These are phyloP conservation scores for Solanum pinnatisectum DNA, from an alignment of 257 asterid genomes.

Conservation along the genomic window DNA sequence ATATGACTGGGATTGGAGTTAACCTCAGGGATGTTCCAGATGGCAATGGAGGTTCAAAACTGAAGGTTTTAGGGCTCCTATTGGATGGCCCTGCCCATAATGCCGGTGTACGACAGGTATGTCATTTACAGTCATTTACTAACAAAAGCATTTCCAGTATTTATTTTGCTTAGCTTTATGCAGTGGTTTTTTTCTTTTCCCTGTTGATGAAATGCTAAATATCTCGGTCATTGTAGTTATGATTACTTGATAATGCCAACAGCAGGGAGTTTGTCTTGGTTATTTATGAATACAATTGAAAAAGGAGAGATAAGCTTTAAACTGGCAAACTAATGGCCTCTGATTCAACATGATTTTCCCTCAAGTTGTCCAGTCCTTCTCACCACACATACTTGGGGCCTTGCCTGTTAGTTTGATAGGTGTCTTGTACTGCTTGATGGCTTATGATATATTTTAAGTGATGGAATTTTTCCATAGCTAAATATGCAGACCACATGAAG, in stretches of 20 bases:
- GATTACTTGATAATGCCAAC: not conserved
- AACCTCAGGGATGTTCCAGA: slow-evolving; percentile 89
- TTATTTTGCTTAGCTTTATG: not conserved
- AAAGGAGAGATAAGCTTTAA: not conserved
- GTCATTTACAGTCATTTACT: not conserved
- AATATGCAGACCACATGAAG: not conserved
- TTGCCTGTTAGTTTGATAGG: not conserved
- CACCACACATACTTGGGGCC: not conserved
- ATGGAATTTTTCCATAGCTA: not conserved
- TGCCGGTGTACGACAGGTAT: slow-evolving; percentile 96
- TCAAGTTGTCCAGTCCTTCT: not conserved
- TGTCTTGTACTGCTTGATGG: not conserved
- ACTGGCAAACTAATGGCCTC: not conserved
- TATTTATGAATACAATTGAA: not conserved
- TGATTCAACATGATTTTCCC: not conserved
- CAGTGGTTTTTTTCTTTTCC: not conserved
- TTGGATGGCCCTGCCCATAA: slow-evolving; percentile 90
- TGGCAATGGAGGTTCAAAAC: slow-evolving; percentile 52
- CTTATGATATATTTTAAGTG: not conserved
- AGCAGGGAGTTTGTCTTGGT: not conserved
- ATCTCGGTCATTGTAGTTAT: not conserved
- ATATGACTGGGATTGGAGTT: slow-evolving; percentile 92
- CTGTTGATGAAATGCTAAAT: not conserved
- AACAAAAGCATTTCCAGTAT: slow-evolving; percentile 1
- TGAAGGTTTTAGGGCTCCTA: slow-evolving; percentile 89